Conservation (phyloP, 129 eudicot species). For the carrot (Daucus carota) region DH1_v3.0 NC_030382.2:29044001-29044500, state of each 20-base stretch:
- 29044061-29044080: too few relatives aligned
- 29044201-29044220: neutral
- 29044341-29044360: neutral
- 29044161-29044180: slow-evolving; percentile 1
- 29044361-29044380: neutral
- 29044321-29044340: neutral
- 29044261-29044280: too few relatives aligned
- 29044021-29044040: too few relatives aligned
- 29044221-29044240: neutral
- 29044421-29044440: neutral
- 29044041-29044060: too few relatives aligned
- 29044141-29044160: too few relatives aligned
- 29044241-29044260: neutral
- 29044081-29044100: too few relatives aligned
- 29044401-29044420: neutral
- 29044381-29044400: neutral
- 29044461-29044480: neutral
- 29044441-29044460: neutral
- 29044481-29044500: neutral
- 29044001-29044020: too few relatives aligned
- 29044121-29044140: too few relatives aligned
- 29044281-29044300: neutral
- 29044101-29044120: too few relatives aligned
- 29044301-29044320: neutral
- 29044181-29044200: neutral